Evolutionary conservation across 345 rosid genomes (phyloP).

Genomic region (Eucalyptus caleyi): DNA sequence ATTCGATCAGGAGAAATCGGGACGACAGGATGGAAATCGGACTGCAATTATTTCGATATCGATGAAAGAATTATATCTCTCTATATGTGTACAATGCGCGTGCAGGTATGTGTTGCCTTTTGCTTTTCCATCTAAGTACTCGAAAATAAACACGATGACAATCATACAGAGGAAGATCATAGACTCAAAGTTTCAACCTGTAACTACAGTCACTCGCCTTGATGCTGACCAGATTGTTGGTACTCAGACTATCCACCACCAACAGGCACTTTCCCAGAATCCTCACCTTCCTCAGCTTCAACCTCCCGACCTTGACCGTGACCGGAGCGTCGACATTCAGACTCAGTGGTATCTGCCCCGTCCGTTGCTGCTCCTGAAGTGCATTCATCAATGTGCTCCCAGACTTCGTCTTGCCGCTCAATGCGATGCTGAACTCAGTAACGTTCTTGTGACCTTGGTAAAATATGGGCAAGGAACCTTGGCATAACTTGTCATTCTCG

Average conservation of each 20-base stretch:
- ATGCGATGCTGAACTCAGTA: conserved; percentile 37
- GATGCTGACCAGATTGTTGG: conserved; percentile 39
- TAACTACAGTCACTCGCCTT: conserved; percentile 61
- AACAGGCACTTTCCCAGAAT: conserved; percentile 55
- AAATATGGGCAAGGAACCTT: conserved; percentile 61
- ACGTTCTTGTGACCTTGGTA: conserved; percentile 64
- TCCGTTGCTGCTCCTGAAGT: conserved; percentile 61
- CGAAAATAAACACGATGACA: background rate
- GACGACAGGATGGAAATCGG: background rate
- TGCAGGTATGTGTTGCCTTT: background rate
- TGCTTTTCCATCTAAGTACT: background rate
- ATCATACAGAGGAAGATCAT: background rate
- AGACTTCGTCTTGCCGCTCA: conserved; percentile 32
- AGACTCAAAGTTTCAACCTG: conserved; percentile 19
- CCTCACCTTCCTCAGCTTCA: conserved; percentile 55
- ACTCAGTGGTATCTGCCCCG: conserved; percentile 58
- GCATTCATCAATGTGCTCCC: conserved; percentile 61
- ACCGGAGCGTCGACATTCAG: conserved; percentile 57
- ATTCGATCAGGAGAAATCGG: background rate
- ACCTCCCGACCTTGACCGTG: conserved; percentile 43
- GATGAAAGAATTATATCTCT: background rate
- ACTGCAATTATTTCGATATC: background rate
- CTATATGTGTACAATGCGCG: background rate
- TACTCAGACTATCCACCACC: conserved; percentile 59
- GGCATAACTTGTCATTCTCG: conserved; percentile 31